Percentiles rank a stretch among this genome's conserved stretches.
phyloP scores from a whole-genome alignment of 139 green algal genomes.

The Picochlorum sp. region DNA sequence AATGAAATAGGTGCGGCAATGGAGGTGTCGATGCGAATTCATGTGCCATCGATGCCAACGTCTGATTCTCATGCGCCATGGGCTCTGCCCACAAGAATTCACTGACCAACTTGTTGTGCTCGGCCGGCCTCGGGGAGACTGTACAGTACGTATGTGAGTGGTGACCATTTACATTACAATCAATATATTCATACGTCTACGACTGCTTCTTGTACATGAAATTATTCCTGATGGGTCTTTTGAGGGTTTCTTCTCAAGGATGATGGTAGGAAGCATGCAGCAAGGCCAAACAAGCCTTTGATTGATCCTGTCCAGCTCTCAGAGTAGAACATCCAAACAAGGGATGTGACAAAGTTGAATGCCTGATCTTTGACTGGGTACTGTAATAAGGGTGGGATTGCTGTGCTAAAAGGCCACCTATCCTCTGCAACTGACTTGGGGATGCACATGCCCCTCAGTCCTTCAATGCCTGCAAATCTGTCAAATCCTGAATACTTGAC shows the following conservation, averaged over 20 bases:
- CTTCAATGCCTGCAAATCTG: conserved; percentile 89
- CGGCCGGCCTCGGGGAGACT: too few species aligned
- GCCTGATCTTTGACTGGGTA: conserved; percentile 53
- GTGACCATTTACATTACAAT: too few species aligned
- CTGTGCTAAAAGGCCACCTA: conserved; percentile 61
- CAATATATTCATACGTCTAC: not conserved
- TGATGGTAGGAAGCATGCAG: conserved; percentile 17
- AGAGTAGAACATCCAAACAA: conserved; percentile 86
- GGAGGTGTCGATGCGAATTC: not conserved
- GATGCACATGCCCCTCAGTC: conserved; percentile 80
- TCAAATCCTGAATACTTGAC: conserved; percentile 95
- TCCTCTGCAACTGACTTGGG: conserved; percentile 82
- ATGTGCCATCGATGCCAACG: too few species aligned
- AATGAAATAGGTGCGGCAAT: too few species aligned
- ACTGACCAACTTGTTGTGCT: too few species aligned
- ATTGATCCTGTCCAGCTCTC: conserved; percentile 27
- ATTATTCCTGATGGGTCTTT: not conserved
- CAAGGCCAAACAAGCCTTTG: conserved; percentile 20
- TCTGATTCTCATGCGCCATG: too few species aligned
- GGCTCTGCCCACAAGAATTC: too few species aligned
- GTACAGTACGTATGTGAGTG: too few species aligned
- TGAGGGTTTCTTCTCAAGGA: not conserved
- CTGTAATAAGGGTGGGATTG: conserved; percentile 82
- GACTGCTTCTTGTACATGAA: not conserved
- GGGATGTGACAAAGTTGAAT: conserved; percentile 61